Evolutionary conservation across 2,329 filamentous ascomycete species (phyloP).

Genomic region (Rosellinia necatrix): DNA sequence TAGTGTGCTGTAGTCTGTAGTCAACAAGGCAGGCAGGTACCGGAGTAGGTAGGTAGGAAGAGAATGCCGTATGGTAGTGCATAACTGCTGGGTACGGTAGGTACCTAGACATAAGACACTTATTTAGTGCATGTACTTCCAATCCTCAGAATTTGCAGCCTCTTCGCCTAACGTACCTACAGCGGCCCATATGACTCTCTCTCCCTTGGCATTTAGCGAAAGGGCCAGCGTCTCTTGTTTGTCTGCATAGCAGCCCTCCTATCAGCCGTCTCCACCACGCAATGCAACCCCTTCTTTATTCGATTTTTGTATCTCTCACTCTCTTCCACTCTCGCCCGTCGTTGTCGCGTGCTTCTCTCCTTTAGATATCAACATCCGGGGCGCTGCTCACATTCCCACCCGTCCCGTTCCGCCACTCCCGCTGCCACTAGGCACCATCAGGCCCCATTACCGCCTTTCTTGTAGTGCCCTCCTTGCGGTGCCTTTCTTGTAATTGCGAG

Average conservation of each 20-base stretch:
- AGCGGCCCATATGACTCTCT: too few relatives aligned
- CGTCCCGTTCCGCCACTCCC: not conserved
- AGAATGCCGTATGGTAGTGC: too few relatives aligned
- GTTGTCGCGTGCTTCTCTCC: slow-evolving; percentile 17
- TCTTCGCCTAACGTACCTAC: too few relatives aligned
- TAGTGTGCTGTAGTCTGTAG: too few relatives aligned
- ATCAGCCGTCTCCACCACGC: slow-evolving; percentile 12
- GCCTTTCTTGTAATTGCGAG: slow-evolving; percentile 10
- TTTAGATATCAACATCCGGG: not conserved
- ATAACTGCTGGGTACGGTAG: too few relatives aligned
- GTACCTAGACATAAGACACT: too few relatives aligned
- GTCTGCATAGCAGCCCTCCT: slow-evolving; percentile 7
- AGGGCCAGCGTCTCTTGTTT: slow-evolving; percentile 1
- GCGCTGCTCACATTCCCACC: not conserved
- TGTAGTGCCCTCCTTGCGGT: too few relatives aligned
- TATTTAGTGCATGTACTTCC: too few relatives aligned
- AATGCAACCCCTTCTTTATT: slow-evolving; percentile 16
- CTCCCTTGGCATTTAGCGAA: too few relatives aligned
- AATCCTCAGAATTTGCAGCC: too few relatives aligned
- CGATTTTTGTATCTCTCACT: slow-evolving; percentile 11
- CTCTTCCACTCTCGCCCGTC: slow-evolving; percentile 5
- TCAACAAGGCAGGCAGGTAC: too few relatives aligned
- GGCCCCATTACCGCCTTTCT: not conserved
- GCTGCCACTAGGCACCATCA: not conserved
- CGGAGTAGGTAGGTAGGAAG: too few relatives aligned